Base-by-base conservation (phyloP, 495 filamentous ascomycete species). In the Acidomyces sp. region DNA sequence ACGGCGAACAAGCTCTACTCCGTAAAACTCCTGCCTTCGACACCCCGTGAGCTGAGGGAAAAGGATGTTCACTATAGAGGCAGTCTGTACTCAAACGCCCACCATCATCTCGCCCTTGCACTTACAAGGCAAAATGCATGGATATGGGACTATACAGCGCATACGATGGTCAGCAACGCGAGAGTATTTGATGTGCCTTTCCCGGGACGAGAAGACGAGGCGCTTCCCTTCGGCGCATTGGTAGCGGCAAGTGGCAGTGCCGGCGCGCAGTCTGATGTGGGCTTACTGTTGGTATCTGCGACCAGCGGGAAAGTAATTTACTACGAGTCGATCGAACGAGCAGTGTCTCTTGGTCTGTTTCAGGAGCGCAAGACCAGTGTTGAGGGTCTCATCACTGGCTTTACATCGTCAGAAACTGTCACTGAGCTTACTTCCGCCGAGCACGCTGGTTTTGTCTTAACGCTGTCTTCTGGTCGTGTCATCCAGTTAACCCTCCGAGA, bases 251-350 rank as follows among this genome's bases (percentile, higher is more conserved):
- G n/a, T n/a, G n/a, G n/a, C n/a, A 34, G 31, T 18, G 81, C 78
- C 25, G 74, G 76, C 11, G 72, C 79, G 18, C 76, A 75, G 17
- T 68, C 72, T 12, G 80, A 85, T 30, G 82, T 88, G 2, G 90
- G 87, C 2, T 64, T 96, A 10, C 72, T 97, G 15, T 65, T 94
- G 10, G 66, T 99, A 9, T 78, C 84, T 61, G 85, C 86, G 1
- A 70, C 70, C 13, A 85, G 68, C 24, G 90, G 90, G 21, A 88
- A 77, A 56, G 72, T 96, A 33, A 74, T 79, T 25, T 99, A 87
- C 59, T 99, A 87, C 88, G 92, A 96, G 55, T 85, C 82, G 19
- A 77, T 96, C 34, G 80, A 86, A 15, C 81, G 74, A 58, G 85
- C 83, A 19, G 75, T 82, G 19, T 79, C 78, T 4, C 58, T 85